Evolutionary conservation across 345 rosid genomes (phyloP).

Genomic region (Pelargonium nanum): DNA sequence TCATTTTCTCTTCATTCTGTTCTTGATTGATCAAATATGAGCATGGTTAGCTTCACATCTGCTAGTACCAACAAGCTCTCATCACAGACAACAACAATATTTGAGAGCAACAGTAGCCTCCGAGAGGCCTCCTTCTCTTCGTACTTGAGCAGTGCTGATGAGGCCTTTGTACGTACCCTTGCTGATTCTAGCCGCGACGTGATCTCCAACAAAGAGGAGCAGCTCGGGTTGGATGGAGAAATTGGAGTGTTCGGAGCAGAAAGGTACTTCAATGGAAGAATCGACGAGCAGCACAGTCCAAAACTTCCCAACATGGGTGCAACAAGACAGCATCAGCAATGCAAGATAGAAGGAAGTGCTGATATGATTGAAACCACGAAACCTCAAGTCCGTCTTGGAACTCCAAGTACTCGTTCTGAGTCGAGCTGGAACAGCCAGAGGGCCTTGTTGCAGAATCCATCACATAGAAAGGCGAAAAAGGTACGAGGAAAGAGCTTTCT

Average conservation of each 20-base stretch:
- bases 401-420: too few relatives aligned
- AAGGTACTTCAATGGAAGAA: constrained; percentile 61
- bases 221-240: constrained; percentile 21
- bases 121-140: neutral
- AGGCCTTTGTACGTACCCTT: neutral
- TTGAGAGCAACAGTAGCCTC: neutral
- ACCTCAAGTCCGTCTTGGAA: too few relatives aligned
- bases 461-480: constrained; percentile 17
- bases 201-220: neutral
- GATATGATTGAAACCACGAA: too few relatives aligned
- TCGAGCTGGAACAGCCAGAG: constrained; percentile 62
- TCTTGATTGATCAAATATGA: neutral
- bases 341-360: too few relatives aligned
- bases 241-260: constrained; percentile 80
- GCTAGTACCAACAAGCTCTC: neutral
- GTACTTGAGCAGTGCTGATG: neutral
- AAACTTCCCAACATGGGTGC: too few relatives aligned
- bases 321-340: too few relatives aligned
- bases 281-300: constrained; percentile 33
- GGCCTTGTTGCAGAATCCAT: constrained; percentile 20
- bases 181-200: neutral
- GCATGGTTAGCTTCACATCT: neutral
- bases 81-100: too few relatives aligned
- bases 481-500: constrained; percentile 37
- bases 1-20: neutral